Evolutionary conservation across 305 asterid species (phyloP), one percentile per base, ranked within the genome.

Genomic region (Salvia sclarea): DNA sequence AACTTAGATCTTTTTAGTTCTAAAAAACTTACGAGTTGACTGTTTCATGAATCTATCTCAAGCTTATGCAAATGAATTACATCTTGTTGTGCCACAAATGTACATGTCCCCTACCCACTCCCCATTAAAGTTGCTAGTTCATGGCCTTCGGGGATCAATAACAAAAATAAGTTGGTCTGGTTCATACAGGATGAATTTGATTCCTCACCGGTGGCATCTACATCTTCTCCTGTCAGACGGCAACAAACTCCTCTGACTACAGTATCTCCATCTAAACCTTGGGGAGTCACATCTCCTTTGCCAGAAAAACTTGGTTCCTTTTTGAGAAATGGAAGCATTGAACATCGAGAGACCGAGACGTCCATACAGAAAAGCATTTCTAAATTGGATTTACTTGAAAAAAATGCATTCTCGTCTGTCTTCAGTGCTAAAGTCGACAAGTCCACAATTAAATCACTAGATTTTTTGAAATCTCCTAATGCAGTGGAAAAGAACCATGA

Each of bases 321-420:
- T 68, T 61, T 69, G 54, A 47, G 69, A 72, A 79, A 68, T 73
- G 91, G 72, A 73, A 77, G 67, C 43, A 65, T 58, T 71, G 76
- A 60, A 57, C 73, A 58, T 76, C 74, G 59, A 66, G 76, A 69
- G 55, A 79, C 76, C 28, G 81, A 80, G 62, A 73, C 87, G 65
- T 86, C 95, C 45, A 84, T 91, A 71, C 96, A 80, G 82, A 89
- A 63, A 83, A 91, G 96, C 84, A 83, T 91, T 80, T 86, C 92
- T 52, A 91, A 88, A 75, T 88, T 91, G 74, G 86, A 82, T 14
- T 76, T 68, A 35, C 88, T 95, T 76, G 85, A 86, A 81, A 84
- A 78, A 71, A 84, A 94, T 78, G 80, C 91, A 44, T 78, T 77
- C 38, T 74, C 86, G 78, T 83, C 96, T 75, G 61, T 81, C 63